A percentile compares a stretch with the other conserved stretches of the same genome.
phyloP scores from a whole-genome alignment of 148 eudicot genomes.

The Rhododendron henanense region DNA sequence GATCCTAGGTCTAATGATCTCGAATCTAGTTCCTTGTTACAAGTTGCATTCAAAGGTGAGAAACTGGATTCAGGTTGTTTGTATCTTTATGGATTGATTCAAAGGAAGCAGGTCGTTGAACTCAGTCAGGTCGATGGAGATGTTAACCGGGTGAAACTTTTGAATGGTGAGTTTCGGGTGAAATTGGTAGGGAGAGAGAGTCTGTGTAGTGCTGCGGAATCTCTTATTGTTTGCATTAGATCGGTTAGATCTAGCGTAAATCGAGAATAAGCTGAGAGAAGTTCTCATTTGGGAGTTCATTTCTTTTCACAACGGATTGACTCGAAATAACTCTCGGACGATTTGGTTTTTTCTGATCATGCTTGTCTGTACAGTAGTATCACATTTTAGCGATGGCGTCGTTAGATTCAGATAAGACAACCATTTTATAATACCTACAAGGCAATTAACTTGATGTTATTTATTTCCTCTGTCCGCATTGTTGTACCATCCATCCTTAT shows the following conservation, averaged over 20 bases:
- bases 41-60: conserved; percentile 41
- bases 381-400: neutral
- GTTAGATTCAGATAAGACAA: neutral
- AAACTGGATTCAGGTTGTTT: conserved; percentile 29
- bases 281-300: neutral
- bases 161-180: conserved; percentile 41
- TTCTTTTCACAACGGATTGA: neutral
- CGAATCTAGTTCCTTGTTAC: conserved; percentile 48
- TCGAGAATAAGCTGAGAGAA: neutral
- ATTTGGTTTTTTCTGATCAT: neutral
- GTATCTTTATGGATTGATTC: conserved; percentile 56
- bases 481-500: neutral
- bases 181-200: conserved; percentile 52
- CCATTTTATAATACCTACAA: neutral
- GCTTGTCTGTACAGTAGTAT: neutral
- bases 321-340: neutral
- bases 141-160: conserved; percentile 35
- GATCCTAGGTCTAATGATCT: conserved; percentile 47
- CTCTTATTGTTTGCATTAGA: conserved; percentile 44
- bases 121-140: conserved; percentile 51
- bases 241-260: conserved; percentile 19
- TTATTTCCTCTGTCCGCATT: neutral
- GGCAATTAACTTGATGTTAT: neutral
- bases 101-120: conserved; percentile 29
- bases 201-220: conserved; percentile 39